phyloP scores from a whole-genome alignment of 202 grass and related monocot species.

The Schoenoplectus triqueter region DNA sequence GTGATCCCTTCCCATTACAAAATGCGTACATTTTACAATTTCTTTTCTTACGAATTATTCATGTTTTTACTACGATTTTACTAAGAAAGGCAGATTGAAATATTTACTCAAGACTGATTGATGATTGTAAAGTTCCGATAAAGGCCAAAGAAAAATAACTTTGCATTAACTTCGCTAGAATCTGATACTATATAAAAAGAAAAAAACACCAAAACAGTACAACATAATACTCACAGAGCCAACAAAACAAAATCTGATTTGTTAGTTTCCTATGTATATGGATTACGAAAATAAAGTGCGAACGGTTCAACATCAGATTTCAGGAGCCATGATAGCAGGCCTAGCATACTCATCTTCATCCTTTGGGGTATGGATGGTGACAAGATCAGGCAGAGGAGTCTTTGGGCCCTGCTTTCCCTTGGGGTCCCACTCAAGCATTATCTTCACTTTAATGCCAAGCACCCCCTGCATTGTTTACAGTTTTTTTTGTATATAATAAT shows the following conservation, averaged over 20 bases:
- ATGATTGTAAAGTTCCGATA: too few relatives aligned
- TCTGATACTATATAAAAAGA: neutral
- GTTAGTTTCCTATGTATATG: neutral
- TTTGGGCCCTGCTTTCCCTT: conserved; percentile 80
- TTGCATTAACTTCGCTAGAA: neutral
- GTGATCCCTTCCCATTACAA: too few relatives aligned
- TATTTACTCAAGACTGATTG: too few relatives aligned
- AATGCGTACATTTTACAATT: too few relatives aligned
- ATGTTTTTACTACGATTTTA: too few relatives aligned
- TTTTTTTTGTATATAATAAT: too few relatives aligned
- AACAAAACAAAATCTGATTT: neutral
- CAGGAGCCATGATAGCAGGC: conserved; percentile 50
- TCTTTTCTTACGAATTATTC: too few relatives aligned
- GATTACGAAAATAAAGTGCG: neutral
- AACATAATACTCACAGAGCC: neutral
- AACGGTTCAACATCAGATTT: conserved; percentile 44
- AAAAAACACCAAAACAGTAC: neutral
- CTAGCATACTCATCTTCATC: conserved; percentile 71
- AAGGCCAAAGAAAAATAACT: neutral
- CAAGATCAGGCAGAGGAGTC: conserved; percentile 78
- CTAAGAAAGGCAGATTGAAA: too few relatives aligned
- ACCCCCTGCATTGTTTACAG: conserved; percentile 54
- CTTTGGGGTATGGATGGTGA: conserved; percentile 81
- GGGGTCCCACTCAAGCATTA: conserved; percentile 94
- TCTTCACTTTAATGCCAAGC: conserved; percentile 94